These are phyloP conservation scores for Dryas integrifolia DNA, from an alignment of 331 rosid species.

Conservation along the genomic window DNA sequence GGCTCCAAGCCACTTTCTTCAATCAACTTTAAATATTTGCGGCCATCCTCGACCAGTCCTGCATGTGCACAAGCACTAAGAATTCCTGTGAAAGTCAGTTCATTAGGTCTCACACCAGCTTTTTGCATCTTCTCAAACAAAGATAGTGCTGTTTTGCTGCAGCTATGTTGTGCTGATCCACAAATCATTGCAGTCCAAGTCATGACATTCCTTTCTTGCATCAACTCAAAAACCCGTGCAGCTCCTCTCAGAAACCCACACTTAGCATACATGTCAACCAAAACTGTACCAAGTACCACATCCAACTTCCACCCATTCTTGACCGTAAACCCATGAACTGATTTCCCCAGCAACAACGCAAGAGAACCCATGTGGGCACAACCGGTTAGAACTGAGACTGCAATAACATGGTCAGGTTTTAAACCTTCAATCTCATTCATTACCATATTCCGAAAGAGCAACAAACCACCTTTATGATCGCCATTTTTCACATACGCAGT, in stretches of 20 bases:
- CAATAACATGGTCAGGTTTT: conserved; percentile 41
- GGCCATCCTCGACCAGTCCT: conserved; percentile 49
- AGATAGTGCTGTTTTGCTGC: conserved; percentile 40
- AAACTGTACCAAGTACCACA: conserved; percentile 51
- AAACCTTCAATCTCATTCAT: conserved; percentile 31
- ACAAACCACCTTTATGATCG: conserved; percentile 27
- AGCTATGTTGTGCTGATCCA: conserved; percentile 47
- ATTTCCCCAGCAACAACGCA: conserved; percentile 56
- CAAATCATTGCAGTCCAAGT: conserved; percentile 62
- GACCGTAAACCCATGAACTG: conserved; percentile 52
- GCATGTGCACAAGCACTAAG: conserved; percentile 57
- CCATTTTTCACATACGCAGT: conserved; percentile 39
- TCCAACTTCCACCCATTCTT: conserved; percentile 56
- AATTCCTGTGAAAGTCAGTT: conserved; percentile 59
- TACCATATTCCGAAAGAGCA: conserved; percentile 52
- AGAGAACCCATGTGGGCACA: conserved; percentile 47
- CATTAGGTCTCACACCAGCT: conserved; percentile 49
- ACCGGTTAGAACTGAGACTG: conserved; percentile 40
- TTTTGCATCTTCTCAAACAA: conserved; percentile 53
- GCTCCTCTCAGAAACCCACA: conserved; percentile 51
- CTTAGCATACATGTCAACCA: conserved; percentile 58
- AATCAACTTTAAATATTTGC: conserved; percentile 52
- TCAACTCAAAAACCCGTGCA: conserved; percentile 41
- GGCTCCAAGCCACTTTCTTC: conserved; percentile 44
- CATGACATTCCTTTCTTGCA: conserved; percentile 43